Evolutionary conservation across 495 filamentous ascomycete genomes (phyloP), one percentile per base, ranked within the genome.

Genomic region (Lentithecium fluviatile): DNA sequence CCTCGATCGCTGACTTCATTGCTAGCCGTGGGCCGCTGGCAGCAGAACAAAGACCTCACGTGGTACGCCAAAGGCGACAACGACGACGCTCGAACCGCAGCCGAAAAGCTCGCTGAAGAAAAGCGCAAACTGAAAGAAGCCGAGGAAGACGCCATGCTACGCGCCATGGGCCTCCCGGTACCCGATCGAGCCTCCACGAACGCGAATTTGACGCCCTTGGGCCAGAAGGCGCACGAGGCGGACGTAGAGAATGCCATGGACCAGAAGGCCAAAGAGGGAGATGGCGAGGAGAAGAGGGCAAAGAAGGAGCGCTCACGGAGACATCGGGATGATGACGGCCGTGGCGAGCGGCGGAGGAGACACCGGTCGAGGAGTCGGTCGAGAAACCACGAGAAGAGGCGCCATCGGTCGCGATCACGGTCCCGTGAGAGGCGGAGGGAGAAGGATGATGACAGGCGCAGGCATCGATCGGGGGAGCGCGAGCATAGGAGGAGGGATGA

Each of bases 21-120:
- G n/a, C 1, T 60, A 68, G 87, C 94, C 0, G 95, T 97, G 11
- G 94, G 94, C 11, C 89, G 94, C 49, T 98, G 95, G 94, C 91
- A 96, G 66, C 88, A 94, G 64, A 83, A 84, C n/a, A 83, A 82
- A 56, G 93, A 98, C 65, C 77, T 97, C 6, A 78, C 71, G 40
- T 97, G 94, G 94, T 97, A 97, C 65, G 84, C 92, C 2, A 93
- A 89, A 71, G 79, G 77, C 13, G 83, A 90, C 20, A 74, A 69
- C 4, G 67, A 56, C 25, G 69, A 68, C 29, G 56, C 38, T 1
- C 38, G 66, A 50, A 20, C 60, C 19, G 65, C 50, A 34, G 84
- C 81, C 0, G 81, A 85, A 19, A 85, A 87, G 48, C 85, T 88
- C 17, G 84, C 83, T 60, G 93, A 95, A 65, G 90, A 95, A 70